A percentile compares a stretch with the other conserved stretches of the same genome.
Conservation (phyloP, 352 stramenopile genomes). For the Globisporangium apiculatum region DNA sequence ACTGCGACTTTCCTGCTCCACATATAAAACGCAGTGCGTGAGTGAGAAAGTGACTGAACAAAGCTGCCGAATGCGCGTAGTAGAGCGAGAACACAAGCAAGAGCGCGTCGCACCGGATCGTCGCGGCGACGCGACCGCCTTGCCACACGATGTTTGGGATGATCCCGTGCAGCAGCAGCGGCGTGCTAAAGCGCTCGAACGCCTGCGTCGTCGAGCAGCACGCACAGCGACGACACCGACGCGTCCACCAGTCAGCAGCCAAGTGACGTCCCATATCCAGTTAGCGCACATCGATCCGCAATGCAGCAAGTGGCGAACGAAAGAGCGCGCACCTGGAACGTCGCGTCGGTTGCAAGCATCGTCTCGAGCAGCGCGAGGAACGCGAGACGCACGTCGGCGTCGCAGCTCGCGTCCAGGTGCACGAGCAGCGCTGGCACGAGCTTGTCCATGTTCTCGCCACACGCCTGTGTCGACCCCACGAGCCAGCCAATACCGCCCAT, state of each 20-base stretch:
- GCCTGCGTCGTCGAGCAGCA: conserved; percentile 19
- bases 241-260: too few relatives aligned
- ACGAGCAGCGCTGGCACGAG: conserved; percentile 58
- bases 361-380: conserved; percentile 84
- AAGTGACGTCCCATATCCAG: too few relatives aligned
- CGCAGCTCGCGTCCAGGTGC: conserved; percentile 55
- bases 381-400: conserved; percentile 67
- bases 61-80: too few relatives aligned
- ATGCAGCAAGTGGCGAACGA: background rate
- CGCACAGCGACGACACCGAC: background rate
- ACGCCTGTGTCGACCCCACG: conserved; percentile 27
- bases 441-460: conserved; percentile 41
- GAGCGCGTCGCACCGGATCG: conserved; percentile 45
- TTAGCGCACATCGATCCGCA: too few relatives aligned
- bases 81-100: background rate
- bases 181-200: conserved; percentile 51
- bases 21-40: background rate
- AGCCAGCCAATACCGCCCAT: background rate
- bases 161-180: conserved; percentile 69
- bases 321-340: conserved; percentile 33
- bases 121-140: conserved; percentile 78
- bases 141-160: conserved; percentile 89
- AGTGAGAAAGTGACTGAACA: background rate
- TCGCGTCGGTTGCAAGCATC: conserved; percentile 53
- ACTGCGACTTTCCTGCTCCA: conserved; percentile 79